Conservation (phyloP, 768 basidiomycete species). For the Lyophyllum semitale region DNA sequence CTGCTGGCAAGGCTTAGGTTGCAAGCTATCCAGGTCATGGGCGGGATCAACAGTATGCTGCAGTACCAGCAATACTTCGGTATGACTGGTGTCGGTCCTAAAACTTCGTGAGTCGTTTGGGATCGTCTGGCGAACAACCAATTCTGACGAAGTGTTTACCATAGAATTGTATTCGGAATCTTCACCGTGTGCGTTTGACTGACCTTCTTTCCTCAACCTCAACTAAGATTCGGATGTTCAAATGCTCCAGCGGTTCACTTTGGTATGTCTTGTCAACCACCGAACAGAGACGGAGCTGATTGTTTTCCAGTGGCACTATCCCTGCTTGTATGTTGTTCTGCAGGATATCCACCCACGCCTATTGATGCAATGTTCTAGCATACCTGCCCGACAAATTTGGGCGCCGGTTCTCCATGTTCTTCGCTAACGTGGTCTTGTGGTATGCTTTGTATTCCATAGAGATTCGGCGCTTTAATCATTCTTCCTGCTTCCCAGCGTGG, state of each 20-base stretch:
- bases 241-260: conserved; percentile 35
- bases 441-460: conserved; percentile 22
- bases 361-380: conserved; percentile 24
- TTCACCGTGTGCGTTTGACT: conserved; percentile 42
- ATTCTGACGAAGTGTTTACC: neutral
- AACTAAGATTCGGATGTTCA: neutral
- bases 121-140: neutral
- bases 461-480: neutral
- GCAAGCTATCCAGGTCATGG: conserved; percentile 42
- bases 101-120: conserved; percentile 41
- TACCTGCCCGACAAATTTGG: conserved; percentile 51
- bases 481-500: conserved; percentile 31
- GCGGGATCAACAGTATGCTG: conserved; percentile 52
- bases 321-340: conserved; percentile 37
- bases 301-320: conserved; percentile 39
- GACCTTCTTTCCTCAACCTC: conserved; percentile 3
- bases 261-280: conserved; percentile 26
- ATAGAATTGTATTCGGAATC: conserved; percentile 55
- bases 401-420: conserved; percentile 51
- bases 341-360: neutral
- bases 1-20: neutral
- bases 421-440: conserved; percentile 48
- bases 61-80: conserved; percentile 51
- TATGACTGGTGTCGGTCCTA: conserved; percentile 40
- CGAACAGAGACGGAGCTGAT: conserved; percentile 31